These are phyloP conservation scores for Geopyxis carbonaria DNA, from an alignment of 495 filamentous ascomycete genomes.

Conservation along the genomic window DNA sequence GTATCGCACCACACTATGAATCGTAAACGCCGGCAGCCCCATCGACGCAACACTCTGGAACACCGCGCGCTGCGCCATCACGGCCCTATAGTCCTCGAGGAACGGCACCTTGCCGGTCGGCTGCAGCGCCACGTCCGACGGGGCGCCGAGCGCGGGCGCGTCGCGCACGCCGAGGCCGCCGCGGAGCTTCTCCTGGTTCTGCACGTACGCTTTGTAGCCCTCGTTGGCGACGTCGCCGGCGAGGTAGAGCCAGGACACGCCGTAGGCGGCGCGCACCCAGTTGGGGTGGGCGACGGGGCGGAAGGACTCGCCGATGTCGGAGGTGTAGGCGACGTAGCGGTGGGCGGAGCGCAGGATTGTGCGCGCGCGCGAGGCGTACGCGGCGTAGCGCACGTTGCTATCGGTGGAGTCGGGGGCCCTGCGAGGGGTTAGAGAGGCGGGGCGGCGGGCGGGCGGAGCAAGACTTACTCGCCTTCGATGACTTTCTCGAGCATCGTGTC, in stretches of 20 bases:
- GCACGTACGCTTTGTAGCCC: constrained; percentile 83
- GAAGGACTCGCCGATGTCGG: constrained; percentile 93
- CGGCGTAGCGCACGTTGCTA: constrained; percentile 73
- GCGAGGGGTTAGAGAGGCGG: too few species aligned
- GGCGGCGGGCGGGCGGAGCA: too few species aligned
- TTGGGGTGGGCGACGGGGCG: constrained; percentile 77
- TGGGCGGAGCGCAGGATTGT: constrained; percentile 84
- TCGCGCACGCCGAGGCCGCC: constrained; percentile 9
- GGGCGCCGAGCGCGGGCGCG: neutral
- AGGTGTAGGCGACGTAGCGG: constrained; percentile 94
- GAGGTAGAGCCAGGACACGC: constrained; percentile 80
- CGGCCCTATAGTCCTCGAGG: constrained; percentile 74
- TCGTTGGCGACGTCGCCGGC: constrained; percentile 81
- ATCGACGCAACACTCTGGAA: constrained; percentile 87
- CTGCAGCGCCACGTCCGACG: constrained; percentile 2
- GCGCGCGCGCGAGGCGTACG: constrained; percentile 69
- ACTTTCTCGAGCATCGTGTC: too few species aligned
- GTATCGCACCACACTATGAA: constrained; percentile 80
- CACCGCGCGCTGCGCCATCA: constrained; percentile 76
- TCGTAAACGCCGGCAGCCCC: constrained; percentile 88
- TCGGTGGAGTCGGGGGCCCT: constrained; percentile 72
- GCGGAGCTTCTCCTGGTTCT: constrained; percentile 11
- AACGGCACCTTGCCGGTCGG: constrained; percentile 45
- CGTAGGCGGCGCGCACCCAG: constrained; percentile 69
- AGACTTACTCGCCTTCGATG: too few species aligned